Base-by-base conservation (phyloP, 495 filamentous ascomycete species). In the Polyplosphaeria fusca region DNA sequence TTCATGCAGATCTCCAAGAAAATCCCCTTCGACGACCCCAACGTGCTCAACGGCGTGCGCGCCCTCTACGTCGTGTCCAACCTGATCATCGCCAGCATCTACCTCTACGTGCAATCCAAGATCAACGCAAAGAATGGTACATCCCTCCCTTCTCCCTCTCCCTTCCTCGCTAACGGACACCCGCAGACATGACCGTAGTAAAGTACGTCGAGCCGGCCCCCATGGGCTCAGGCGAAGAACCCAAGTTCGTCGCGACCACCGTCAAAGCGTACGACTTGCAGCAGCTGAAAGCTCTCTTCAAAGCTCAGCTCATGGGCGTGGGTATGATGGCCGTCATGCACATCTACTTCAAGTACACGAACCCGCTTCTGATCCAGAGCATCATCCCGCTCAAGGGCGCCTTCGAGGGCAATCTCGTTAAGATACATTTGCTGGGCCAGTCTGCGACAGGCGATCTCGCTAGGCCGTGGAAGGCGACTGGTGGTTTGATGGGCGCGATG, bases 241-340 rank as follows among this genome's bases (percentile, higher is more conserved):
- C 88, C 62, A 95, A 95, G 73, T 87, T 92, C 67, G 85, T 96
- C 55, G 96, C 91, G 27, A 98, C 93, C 52, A 98, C 93, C 60
- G 80, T 94, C 72, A 85, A 91, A 72, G 89, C 88, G 60, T 97
- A 98, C 79, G 93, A 98, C 71, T 74, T 84, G 63, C 75, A 77
- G 53, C 93, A 98, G 76, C 79, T 96, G 67, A 86, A 85, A 75
- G 79, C 79, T 62, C 77, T 88, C 63, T 86, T 87, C 75, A 91
- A 90, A 77, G 79, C 84, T 61, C 91, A 96, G 71, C 74, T 95
- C 60, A 96, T 95, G 86, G 93, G 93, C 46, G 78, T 98, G 45
- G 89, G 82, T 66, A 97, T 98, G 93, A 97, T 97, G 93, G 82
- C 74, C 58, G 85, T 96, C 68, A 97, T 98, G 93, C 93, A 96